phyloP scores from a whole-genome alignment of 306 rosid species.

The Dalbergia cochinchinensis region DNA sequence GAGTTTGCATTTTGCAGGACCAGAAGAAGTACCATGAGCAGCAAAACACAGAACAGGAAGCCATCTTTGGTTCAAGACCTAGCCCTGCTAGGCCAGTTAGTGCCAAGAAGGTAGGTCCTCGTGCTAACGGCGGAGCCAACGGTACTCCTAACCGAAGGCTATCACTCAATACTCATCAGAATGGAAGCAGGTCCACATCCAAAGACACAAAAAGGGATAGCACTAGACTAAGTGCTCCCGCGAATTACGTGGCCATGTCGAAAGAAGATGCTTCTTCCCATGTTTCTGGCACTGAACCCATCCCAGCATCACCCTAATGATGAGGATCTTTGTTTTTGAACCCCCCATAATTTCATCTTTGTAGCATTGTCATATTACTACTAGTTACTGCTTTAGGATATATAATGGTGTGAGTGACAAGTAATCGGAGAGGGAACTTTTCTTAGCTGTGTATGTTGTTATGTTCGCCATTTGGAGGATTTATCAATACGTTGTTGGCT shows the following conservation, averaged over 20 bases:
- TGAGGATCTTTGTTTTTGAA: slow-evolving; percentile 38
- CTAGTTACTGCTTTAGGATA: slow-evolving; percentile 60
- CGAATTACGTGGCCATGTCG: slow-evolving; percentile 83
- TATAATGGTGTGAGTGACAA: slow-evolving; percentile 56
- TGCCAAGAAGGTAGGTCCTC: slow-evolving; percentile 80
- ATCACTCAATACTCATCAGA: slow-evolving; percentile 88
- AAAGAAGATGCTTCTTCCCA: slow-evolving; percentile 90
- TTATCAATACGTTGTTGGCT: slow-evolving; percentile 44
- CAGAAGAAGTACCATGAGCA: slow-evolving; percentile 88
- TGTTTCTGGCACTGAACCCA: slow-evolving; percentile 75
- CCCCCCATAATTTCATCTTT: slow-evolving; percentile 50
- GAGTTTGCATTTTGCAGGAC: slow-evolving; percentile 65
- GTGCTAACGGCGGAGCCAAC: slow-evolving; percentile 80
- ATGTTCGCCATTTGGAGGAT: slow-evolving; percentile 50
- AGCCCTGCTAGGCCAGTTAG: slow-evolving; percentile 85
- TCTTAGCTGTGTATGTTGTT: slow-evolving; percentile 51
- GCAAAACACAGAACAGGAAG: slow-evolving; percentile 84
- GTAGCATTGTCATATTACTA: slow-evolving; percentile 59
- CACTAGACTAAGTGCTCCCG: slow-evolving; percentile 74
- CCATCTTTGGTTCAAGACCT: slow-evolving; percentile 74
- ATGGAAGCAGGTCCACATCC: slow-evolving; percentile 73
- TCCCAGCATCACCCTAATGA: slow-evolving; percentile 73
- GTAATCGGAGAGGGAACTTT: slow-evolving; percentile 50
- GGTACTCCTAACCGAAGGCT: slow-evolving; percentile 89
- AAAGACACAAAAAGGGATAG: slow-evolving; percentile 84